Conservation (phyloP, 2,329 filamentous ascomycete species). For the Colletotrichum filicis region DNA sequence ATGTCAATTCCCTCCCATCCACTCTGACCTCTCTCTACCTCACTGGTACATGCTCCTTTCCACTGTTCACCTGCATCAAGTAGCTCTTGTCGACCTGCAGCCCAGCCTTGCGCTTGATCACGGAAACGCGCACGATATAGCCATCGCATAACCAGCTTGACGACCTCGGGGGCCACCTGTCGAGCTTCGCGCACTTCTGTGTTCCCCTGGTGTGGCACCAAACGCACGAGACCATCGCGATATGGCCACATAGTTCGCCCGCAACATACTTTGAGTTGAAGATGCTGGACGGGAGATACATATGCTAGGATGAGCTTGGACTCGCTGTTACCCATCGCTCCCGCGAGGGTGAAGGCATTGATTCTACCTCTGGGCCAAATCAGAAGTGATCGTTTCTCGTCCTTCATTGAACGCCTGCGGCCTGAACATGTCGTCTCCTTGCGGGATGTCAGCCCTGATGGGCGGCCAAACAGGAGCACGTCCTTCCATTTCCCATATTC, state of each 20-base stretch:
- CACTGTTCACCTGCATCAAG: constrained; percentile 7
- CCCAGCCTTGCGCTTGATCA: background rate
- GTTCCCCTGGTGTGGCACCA: background rate
- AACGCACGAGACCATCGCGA: constrained; percentile 22
- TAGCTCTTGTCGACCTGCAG: constrained; percentile 21
- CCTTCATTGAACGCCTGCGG: constrained; percentile 82
- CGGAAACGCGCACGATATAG: constrained; percentile 1
- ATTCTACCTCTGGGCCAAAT: constrained; percentile 89
- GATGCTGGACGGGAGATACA: constrained; percentile 39
- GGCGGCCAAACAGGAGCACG: constrained; percentile 85
- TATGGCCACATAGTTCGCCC: constrained; percentile 29
- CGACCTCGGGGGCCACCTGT: background rate
- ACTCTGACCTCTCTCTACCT: background rate
- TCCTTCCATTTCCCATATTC: background rate
- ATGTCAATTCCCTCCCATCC: constrained; percentile 25
- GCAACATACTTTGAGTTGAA: constrained; percentile 20
- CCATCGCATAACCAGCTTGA: background rate
- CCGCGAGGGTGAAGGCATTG: constrained; percentile 89
- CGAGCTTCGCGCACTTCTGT: constrained; percentile 18
- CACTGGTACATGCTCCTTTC: constrained; percentile 1
- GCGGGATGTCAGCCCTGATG: constrained; percentile 87
- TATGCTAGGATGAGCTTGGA: constrained; percentile 84
- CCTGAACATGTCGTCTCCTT: constrained; percentile 84
- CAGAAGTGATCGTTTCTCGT: constrained; percentile 81
- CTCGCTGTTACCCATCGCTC: constrained; percentile 89